Base-by-base conservation (phyloP, 306 rosid genomes). In the Dryas alaskensis region DNA sequence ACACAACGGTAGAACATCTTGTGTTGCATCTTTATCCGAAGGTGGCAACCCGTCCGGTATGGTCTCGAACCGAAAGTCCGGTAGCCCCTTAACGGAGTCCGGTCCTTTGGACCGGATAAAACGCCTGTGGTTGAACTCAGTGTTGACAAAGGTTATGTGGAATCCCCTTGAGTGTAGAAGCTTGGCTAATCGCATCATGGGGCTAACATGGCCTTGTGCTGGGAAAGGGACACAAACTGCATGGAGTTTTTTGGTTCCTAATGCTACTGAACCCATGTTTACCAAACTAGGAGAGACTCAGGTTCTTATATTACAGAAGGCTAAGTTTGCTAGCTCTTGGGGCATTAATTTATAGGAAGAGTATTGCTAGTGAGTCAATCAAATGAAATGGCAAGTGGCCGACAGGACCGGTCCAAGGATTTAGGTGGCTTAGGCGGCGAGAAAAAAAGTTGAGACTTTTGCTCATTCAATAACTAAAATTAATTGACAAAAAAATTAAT, bases 11-110 rank as follows among this genome's bases (percentile, higher is more conserved):
- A 64, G 82, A 39, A 73, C 17, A 14, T 79, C 78, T 65, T 66
- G 74, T 6, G 74, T 79, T 59, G 69, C 74, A 11, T 79, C 74
- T 4, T 53, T 73, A 39, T 25, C 73, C 4, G 73, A 75, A 5
- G 73, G 58, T 10, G 73, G 79, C 58, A 75, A 16, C 10, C 79
- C 79, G 0, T 75, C 79, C 1, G 78, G 74, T 48, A 79, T 73
- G 31, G 82, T 67, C 22, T 66, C 78, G 17, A 73, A 79, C 61
- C 12, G 51, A 16, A 75, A 75, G 55, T 70, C 76, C 5, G 81
- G 65, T 4, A 70, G 47, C 58, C 70, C 76, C 22, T 44, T 45
- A 11, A 62, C 47, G 9, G 6, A 22, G 7, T 43, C 70, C 5
- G 57, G 60, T 10, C 40, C 60, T 12, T 27, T 67, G 60, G 65